Conservation (phyloP, 2,329 filamentous ascomycete species). For the Dactylellina drechsleri region DNA sequence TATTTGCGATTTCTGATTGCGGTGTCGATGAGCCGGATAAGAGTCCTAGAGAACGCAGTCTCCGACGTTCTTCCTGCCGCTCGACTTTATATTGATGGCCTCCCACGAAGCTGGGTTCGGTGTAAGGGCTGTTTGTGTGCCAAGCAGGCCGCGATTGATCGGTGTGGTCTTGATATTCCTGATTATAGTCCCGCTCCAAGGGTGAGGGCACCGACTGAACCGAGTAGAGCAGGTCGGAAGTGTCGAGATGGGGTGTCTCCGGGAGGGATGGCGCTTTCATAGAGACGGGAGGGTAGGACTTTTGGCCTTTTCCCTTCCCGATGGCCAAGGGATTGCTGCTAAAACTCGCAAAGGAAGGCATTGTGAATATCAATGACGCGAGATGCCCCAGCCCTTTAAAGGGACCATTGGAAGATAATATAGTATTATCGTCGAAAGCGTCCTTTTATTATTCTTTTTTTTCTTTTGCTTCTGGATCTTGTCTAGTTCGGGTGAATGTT, state of each 20-base stretch:
- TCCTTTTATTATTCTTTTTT: background rate
- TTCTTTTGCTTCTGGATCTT: background rate
- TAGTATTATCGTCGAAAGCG: background rate
- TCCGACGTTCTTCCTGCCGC: slow-evolving; percentile 46
- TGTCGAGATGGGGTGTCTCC: slow-evolving; percentile 50
- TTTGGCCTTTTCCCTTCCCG: slow-evolving; percentile 42
- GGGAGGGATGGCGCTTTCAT: slow-evolving; percentile 53
- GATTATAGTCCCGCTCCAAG: slow-evolving; percentile 17
- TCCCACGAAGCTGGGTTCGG: slow-evolving; percentile 39
- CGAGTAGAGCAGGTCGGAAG: slow-evolving; percentile 51
- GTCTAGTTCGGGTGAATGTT: slow-evolving; percentile 12
- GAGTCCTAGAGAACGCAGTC: slow-evolving; percentile 47
- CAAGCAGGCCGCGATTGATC: slow-evolving; percentile 34
- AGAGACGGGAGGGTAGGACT: slow-evolving; percentile 51
- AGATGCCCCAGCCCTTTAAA: slow-evolving; percentile 51
- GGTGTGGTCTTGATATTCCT: slow-evolving; percentile 12
- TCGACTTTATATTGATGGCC: slow-evolving; percentile 52
- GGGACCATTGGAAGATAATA: slow-evolving; percentile 32
- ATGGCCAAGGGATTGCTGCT: slow-evolving; percentile 46
- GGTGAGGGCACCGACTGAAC: slow-evolving; percentile 48
- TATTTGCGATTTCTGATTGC: slow-evolving; percentile 24
- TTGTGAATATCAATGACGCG: slow-evolving; percentile 38
- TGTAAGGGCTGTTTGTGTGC: slow-evolving; percentile 40
- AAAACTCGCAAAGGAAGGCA: slow-evolving; percentile 54
- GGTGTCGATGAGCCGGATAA: slow-evolving; percentile 38